A percentile compares a stretch with the other conserved stretches of the same genome.
phyloP scores from a whole-genome alignment of 768 basidiomycete species.

The Boletus fagicola region DNA sequence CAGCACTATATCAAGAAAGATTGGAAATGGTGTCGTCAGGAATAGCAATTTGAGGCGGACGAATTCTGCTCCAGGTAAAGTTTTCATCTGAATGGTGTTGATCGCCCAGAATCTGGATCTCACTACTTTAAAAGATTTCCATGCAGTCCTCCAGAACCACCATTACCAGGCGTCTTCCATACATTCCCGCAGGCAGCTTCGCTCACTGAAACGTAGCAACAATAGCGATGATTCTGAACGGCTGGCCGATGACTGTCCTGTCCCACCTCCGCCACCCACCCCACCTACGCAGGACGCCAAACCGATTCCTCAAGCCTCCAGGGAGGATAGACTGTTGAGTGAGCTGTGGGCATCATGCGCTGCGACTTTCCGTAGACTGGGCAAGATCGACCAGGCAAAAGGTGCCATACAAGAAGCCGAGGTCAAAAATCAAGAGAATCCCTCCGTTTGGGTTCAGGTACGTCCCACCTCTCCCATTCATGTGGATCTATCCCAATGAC shows the following conservation, averaged over 20 bases:
- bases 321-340: conserved; percentile 68
- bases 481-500: conserved; percentile 2
- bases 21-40: conserved; percentile 65
- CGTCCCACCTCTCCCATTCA: conserved; percentile 15
- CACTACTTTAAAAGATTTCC: conserved; percentile 53
- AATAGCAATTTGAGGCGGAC: conserved; percentile 57
- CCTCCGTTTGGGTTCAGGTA: conserved; percentile 94
- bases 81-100: background rate
- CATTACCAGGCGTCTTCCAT: conserved; percentile 80
- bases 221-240: conserved; percentile 34
- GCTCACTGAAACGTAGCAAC: conserved; percentile 42
- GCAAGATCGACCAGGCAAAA: conserved; percentile 85
- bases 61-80: conserved; percentile 67
- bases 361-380: conserved; percentile 86
- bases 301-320: conserved; percentile 41
- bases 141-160: conserved; percentile 57
- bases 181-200: conserved; percentile 68
- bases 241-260: conserved; percentile 36
- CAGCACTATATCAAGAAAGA: conserved; percentile 72
- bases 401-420: conserved; percentile 96
- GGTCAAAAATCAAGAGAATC: conserved; percentile 78
- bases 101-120: background rate
- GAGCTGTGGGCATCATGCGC: conserved; percentile 94
- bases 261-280: conserved; percentile 32
- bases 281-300: conserved; percentile 38